A percentile compares a stretch with the other conserved stretches of the same genome.
These are phyloP conservation scores for Truncatella angustata DNA, from an alignment of 2,329 filamentous ascomycete species.

Conservation along the genomic window DNA sequence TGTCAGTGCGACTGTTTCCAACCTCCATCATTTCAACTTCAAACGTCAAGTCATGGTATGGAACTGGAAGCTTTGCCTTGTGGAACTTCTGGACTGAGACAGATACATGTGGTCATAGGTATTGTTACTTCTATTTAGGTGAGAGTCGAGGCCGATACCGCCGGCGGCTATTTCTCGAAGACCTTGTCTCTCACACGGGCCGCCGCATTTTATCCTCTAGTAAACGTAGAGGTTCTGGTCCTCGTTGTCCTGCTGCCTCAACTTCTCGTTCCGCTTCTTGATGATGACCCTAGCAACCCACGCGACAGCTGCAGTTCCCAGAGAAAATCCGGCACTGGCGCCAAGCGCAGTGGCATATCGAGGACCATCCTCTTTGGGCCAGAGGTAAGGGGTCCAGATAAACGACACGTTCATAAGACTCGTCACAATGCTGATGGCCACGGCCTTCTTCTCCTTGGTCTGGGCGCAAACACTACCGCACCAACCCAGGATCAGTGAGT, in stretches of 20 bases:
- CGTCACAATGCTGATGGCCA: slow-evolving; percentile 35
- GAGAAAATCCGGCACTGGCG: slow-evolving; percentile 25
- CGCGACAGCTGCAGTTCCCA: slow-evolving; percentile 15
- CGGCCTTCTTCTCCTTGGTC: slow-evolving; percentile 46
- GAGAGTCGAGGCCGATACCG: too few species aligned
- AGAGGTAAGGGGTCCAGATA: slow-evolving; percentile 38
- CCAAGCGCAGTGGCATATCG: slow-evolving; percentile 32
- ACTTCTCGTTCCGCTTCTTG: neutral
- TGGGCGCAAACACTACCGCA: slow-evolving; percentile 38
- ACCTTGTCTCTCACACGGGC: too few species aligned
- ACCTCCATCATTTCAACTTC: too few species aligned
- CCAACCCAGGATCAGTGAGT: slow-evolving; percentile 45
- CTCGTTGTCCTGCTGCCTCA: neutral
- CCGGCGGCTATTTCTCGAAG: too few species aligned
- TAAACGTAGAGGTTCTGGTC: slow-evolving; percentile 5
- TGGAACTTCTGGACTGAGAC: too few species aligned
- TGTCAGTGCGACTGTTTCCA: too few species aligned
- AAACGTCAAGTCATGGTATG: too few species aligned
- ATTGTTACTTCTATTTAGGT: too few species aligned
- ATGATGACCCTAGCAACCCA: slow-evolving; percentile 3
- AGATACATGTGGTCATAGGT: too few species aligned
- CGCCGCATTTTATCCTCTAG: neutral
- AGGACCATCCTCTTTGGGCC: slow-evolving; percentile 31
- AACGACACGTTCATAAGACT: slow-evolving; percentile 33
- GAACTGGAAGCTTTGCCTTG: too few species aligned